Evolutionary conservation across 441 rosid genomes (phyloP).

Genomic region (Erodium trifolium): DNA sequence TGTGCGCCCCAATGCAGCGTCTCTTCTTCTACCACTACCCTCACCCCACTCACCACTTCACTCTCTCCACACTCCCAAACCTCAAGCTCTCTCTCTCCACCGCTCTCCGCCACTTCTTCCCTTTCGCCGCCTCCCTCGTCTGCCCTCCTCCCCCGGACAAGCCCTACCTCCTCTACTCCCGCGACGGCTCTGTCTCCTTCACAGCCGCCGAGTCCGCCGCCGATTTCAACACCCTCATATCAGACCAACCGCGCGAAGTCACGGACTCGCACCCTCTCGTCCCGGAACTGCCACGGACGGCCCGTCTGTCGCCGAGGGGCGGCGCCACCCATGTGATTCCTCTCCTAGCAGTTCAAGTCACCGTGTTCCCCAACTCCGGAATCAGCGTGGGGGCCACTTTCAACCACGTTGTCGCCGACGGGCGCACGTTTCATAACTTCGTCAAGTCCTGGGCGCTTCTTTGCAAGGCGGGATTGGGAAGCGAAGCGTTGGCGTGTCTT

Average conservation of each 20-base stretch:
- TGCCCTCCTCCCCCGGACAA: conserved; percentile 27
- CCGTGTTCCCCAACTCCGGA: conserved; percentile 39
- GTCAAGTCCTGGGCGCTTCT: conserved; percentile 46
- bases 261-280: conserved; percentile 23
- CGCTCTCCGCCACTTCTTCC: conserved; percentile 48
- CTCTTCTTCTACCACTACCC: conserved; percentile 37
- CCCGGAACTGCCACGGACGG: conserved; percentile 14
- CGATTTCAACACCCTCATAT: conserved; percentile 22
- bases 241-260: conserved; percentile 15
- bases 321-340: conserved; percentile 10
- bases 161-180: conserved; percentile 23
- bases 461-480: conserved; percentile 16
- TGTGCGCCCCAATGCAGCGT: conserved; percentile 23
- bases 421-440: conserved; percentile 37
- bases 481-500: too few relatives aligned
- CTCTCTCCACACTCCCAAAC: conserved; percentile 18
- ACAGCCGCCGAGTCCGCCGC: conserved; percentile 23
- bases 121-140: conserved; percentile 27
- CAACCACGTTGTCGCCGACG: conserved; percentile 42
- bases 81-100: conserved; percentile 44
- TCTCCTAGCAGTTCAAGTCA: conserved; percentile 35
- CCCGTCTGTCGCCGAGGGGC: neutral
- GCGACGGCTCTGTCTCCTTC: neutral
- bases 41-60: conserved; percentile 27
- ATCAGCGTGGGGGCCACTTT: conserved; percentile 33